These are phyloP conservation scores for Candida xiaguanensis DNA, from an alignment of 805 yeast genomes.

Conservation along the genomic window DNA sequence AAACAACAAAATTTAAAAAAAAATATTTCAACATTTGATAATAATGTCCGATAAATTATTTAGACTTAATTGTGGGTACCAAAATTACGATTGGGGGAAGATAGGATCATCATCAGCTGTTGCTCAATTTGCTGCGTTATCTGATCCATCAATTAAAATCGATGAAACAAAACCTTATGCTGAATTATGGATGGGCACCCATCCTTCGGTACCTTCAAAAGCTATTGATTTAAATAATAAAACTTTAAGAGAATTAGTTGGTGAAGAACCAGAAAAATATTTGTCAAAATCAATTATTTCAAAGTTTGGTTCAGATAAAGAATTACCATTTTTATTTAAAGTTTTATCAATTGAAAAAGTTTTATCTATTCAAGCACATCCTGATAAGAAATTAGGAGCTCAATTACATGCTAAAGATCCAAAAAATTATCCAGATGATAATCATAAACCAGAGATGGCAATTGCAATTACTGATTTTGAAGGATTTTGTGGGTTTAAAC, in stretches of 20 bases:
- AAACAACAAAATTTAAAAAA: not conserved
- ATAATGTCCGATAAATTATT: conserved; percentile 27
- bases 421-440: conserved; percentile 92
- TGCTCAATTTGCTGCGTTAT: conserved; percentile 75
- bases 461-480: conserved; percentile 93
- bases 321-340: conserved; percentile 89
- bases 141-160: conserved; percentile 58
- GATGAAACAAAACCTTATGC: conserved; percentile 87
- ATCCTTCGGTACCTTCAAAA: conserved; percentile 82
- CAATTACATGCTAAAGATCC: conserved; percentile 81
- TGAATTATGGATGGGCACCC: conserved; percentile 99
- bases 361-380: conserved; percentile 95
- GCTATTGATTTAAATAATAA: conserved; percentile 48
- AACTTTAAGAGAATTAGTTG: conserved; percentile 64
- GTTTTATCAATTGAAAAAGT: conserved; percentile 92
- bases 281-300: conserved; percentile 57
- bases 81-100: conserved; percentile 87
- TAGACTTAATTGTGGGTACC: conserved; percentile 56
- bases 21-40: not conserved
- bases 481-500: conserved; percentile 98
- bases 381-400: conserved; percentile 81
- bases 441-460: conserved; percentile 99
- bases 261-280: conserved; percentile 51
- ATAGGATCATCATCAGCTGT: conserved; percentile 82
- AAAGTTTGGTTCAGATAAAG: conserved; percentile 66